Evolutionary conservation across 345 rosid species (phyloP).

Genomic region (Ailanthus altissimus): DNA sequence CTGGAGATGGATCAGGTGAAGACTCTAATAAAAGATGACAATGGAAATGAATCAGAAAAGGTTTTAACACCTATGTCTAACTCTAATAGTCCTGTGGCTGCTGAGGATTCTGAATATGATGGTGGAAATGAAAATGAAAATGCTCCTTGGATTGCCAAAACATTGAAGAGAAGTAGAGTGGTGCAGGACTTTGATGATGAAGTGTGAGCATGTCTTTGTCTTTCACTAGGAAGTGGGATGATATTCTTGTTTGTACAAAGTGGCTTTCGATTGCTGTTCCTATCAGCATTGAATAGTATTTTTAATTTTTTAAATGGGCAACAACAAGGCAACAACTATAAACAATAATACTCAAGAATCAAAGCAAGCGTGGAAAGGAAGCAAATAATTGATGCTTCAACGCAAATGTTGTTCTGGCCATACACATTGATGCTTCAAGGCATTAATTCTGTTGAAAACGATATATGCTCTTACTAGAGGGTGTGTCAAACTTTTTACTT

Average conservation of each 20-base stretch:
- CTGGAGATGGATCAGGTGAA: conserved; percentile 34
- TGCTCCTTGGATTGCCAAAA: conserved; percentile 38
- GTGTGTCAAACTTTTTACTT: too few species aligned
- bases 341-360: neutral
- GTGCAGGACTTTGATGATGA: conserved; percentile 67
- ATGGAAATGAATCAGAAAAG: conserved; percentile 35
- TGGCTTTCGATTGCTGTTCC: neutral
- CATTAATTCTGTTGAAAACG: neutral
- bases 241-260: conserved; percentile 1
- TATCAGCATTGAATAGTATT: too few species aligned
- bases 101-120: conserved; percentile 38
- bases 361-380: conserved; percentile 9
- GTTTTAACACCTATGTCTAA: conserved; percentile 28
- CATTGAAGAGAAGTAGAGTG: conserved; percentile 44
- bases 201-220: neutral
- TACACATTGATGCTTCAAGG: neutral
- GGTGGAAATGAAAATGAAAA: conserved; percentile 30
- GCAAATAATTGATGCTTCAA: conserved; percentile 17
- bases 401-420: neutral
- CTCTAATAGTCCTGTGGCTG: conserved; percentile 22
- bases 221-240: neutral
- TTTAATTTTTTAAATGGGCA: too few species aligned
- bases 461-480: neutral
- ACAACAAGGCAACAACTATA: neutral
- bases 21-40: conserved; percentile 36